Conservation (phyloP, 108 stramenopile genomes). For the Hondaea fermentalgiana region DNA sequence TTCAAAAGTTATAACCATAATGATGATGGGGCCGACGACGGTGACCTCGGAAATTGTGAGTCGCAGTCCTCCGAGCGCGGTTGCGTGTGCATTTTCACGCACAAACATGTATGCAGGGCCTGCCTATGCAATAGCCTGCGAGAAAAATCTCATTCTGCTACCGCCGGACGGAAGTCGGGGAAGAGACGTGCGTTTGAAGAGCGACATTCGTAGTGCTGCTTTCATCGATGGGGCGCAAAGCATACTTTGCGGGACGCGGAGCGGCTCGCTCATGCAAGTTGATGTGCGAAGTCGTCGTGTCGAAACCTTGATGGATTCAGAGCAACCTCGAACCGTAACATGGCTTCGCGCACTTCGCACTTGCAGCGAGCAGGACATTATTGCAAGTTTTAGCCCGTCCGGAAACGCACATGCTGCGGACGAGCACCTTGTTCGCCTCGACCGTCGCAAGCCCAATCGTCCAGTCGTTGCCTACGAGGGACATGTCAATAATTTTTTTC, state of each 20-base stretch:
- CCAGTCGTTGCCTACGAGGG: neutral
- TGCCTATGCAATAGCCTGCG: neutral
- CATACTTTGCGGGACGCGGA: neutral
- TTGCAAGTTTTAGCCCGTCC: neutral
- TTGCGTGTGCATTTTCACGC: neutral
- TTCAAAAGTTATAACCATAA: too few species aligned
- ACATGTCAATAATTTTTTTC: neutral
- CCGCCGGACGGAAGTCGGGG: neutral
- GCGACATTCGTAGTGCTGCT: neutral
- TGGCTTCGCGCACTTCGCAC: neutral
- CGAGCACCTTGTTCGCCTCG: neutral
- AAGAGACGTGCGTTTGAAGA: neutral
- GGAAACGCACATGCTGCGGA: neutral
- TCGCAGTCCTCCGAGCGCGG: neutral
- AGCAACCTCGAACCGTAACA: neutral
- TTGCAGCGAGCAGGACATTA: neutral
- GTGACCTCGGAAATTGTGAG: neutral
- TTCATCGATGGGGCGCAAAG: neutral
- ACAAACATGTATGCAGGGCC: neutral
- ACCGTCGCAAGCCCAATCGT: neutral
- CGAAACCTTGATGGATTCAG: neutral
- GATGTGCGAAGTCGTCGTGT: neutral
- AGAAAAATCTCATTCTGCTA: neutral
- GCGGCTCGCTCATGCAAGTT: neutral
- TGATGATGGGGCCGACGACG: neutral